Conservation (phyloP, 2,329 filamentous ascomycete species). For the Fusarium sterilihyphosum region DNA sequence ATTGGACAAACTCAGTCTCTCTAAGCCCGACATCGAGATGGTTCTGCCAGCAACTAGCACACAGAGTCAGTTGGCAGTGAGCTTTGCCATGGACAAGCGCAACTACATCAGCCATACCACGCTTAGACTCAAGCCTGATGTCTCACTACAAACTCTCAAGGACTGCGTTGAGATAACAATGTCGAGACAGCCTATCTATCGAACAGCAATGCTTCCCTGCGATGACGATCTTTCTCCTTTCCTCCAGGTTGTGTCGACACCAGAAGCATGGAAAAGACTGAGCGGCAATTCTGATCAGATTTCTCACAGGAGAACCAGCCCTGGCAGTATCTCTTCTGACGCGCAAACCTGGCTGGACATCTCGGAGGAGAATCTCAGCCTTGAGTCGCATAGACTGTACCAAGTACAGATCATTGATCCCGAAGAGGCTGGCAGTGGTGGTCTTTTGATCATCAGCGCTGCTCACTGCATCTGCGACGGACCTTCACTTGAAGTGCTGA, state of each 20-base stretch:
- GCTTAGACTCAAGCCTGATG: background rate
- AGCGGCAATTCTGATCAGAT: background rate
- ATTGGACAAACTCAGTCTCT: background rate
- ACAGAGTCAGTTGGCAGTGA: conserved; percentile 17
- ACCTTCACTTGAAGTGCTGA: conserved; percentile 10
- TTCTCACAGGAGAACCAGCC: background rate
- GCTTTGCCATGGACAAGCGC: conserved; percentile 14
- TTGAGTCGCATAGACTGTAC: background rate
- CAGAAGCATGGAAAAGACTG: background rate
- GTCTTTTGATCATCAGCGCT: background rate
- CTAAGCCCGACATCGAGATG: background rate
- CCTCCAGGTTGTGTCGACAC: background rate
- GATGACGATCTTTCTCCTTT: conserved; percentile 9
- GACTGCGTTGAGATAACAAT: background rate
- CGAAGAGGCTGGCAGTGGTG: rapidly evolving
- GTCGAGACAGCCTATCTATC: conserved; percentile 10
- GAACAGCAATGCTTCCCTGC: background rate
- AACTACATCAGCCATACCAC: conserved; percentile 21
- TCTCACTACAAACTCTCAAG: background rate
- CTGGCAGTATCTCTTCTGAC: background rate
- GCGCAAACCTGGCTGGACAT: background rate
- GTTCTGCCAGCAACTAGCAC: conserved; percentile 12
- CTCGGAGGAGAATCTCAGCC: background rate
- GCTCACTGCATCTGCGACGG: conserved; percentile 26
- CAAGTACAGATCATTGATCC: conserved; percentile 1